Conservation (phyloP, 2,329 filamentous ascomycete genomes). For the Diaporthe sp. region DNA sequence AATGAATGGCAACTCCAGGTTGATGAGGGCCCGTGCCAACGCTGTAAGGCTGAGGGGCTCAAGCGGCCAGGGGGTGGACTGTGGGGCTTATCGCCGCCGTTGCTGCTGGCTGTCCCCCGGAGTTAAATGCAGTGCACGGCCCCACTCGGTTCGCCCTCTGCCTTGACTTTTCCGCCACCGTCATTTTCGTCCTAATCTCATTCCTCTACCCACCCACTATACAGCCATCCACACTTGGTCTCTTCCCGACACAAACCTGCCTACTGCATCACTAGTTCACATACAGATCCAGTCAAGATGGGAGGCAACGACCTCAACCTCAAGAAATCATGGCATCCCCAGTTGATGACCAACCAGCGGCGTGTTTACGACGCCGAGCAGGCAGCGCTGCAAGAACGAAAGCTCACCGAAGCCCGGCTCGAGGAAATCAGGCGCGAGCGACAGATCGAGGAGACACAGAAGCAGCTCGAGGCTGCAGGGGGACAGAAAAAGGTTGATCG, state of each 20-base stretch:
- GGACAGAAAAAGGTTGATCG: slow-evolving; percentile 84
- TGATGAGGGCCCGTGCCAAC: slow-evolving; percentile 31
- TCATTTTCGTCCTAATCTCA: neutral
- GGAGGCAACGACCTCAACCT: slow-evolving; percentile 92
- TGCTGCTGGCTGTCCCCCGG: neutral
- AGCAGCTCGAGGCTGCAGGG: slow-evolving; percentile 89
- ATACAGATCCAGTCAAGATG: slow-evolving; percentile 70
- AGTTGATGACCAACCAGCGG: slow-evolving; percentile 90
- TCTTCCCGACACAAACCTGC: neutral
- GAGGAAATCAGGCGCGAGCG: slow-evolving; percentile 96
- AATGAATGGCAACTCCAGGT: slow-evolving; percentile 2
- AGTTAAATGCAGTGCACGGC: neutral
- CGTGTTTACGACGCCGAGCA: slow-evolving; percentile 93
- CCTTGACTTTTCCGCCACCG: slow-evolving; percentile 37
- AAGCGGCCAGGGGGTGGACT: neutral
- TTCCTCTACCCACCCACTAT: neutral
- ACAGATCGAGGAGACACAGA: slow-evolving; percentile 90
- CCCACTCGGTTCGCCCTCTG: neutral
- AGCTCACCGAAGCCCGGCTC: slow-evolving; percentile 89
- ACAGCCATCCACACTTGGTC: neutral
- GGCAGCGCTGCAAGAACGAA: slow-evolving; percentile 93
- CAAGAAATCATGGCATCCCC: slow-evolving; percentile 96
- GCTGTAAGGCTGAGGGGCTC: slow-evolving; percentile 20
- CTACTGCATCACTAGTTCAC: neutral
- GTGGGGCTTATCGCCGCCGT: neutral